These are phyloP conservation scores for Fraxinus sp. DNA, from an alignment of 305 asterid genomes.

Conservation along the genomic window DNA sequence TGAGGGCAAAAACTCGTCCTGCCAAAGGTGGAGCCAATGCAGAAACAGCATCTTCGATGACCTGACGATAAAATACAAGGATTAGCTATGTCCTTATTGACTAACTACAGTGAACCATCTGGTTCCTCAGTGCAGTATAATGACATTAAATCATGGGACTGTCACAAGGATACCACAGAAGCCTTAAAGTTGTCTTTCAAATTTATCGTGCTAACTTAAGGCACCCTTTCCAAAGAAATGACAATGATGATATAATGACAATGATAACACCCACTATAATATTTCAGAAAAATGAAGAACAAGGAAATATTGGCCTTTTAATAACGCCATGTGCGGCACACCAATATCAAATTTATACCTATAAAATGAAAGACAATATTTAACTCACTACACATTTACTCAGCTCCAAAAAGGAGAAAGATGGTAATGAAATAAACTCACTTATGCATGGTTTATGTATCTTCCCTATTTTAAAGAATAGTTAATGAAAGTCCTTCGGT, in stretches of 20 bases:
- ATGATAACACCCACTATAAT: not conserved
- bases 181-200: not conserved
- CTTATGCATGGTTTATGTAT: not conserved
- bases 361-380: not conserved
- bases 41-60: constrained; percentile 74
- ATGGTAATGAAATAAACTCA: not conserved
- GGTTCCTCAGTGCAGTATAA: not conserved
- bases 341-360: not conserved
- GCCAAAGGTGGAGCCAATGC: constrained; percentile 73
- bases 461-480: not conserved
- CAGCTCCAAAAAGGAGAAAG: not conserved
- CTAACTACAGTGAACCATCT: not conserved
- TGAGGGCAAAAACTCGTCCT: constrained; percentile 77
- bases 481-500: not conserved
- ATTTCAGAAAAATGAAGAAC: not conserved
- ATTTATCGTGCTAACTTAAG: not conserved
- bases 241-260: not conserved
- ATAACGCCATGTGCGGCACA: not conserved
- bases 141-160: not conserved
- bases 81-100: not conserved
- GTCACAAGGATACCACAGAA: not conserved
- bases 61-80: constrained; percentile 41
- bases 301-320: not conserved
- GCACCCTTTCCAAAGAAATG: not conserved
- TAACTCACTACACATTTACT: not conserved